Conservation (phyloP, 2,329 filamentous ascomycete species). For the Endoconidiophora laricicola region DNA sequence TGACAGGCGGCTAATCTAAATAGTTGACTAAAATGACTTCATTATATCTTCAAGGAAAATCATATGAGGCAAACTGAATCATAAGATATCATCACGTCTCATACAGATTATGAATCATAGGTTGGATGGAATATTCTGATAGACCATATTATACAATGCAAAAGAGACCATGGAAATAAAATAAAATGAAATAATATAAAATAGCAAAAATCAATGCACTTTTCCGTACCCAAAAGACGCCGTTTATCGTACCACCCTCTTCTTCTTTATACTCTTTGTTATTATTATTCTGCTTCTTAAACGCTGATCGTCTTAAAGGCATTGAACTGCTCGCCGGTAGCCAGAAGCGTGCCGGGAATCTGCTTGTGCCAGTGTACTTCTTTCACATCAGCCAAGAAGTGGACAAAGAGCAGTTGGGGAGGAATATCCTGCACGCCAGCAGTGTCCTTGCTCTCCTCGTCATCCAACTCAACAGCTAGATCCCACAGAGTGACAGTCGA, state of each 20-base stretch:
- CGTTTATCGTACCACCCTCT: constrained; percentile 3
- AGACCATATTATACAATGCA: too few relatives aligned
- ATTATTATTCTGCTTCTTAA: constrained; percentile 22
- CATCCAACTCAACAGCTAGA: constrained; percentile 86
- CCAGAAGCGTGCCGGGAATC: constrained; percentile 77
- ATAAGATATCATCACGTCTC: not conserved
- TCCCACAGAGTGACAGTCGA: constrained; percentile 95
- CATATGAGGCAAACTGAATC: not conserved
- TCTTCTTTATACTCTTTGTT: not conserved
- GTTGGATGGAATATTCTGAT: too few relatives aligned
- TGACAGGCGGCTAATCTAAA: not conserved
- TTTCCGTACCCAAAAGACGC: constrained; percentile 5
- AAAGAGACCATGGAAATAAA: not conserved
- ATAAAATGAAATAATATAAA: not conserved
- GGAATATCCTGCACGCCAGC: constrained; percentile 80
- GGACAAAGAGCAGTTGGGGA: constrained; percentile 86
- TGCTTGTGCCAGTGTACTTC: constrained; percentile 96
- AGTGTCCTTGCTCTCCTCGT: constrained; percentile 86
- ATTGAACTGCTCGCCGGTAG: constrained; percentile 79
- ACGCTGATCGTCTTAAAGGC: constrained; percentile 75
- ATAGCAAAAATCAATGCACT: not conserved
- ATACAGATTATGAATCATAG: not conserved
- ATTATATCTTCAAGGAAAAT: not conserved
- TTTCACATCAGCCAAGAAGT: constrained; percentile 90
- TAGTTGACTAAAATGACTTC: not conserved